Percentiles rank a stretch among this genome's conserved stretches.
phyloP scores from a whole-genome alignment of 768 basidiomycete genomes.

The Plicaturopsis crispa region DNA sequence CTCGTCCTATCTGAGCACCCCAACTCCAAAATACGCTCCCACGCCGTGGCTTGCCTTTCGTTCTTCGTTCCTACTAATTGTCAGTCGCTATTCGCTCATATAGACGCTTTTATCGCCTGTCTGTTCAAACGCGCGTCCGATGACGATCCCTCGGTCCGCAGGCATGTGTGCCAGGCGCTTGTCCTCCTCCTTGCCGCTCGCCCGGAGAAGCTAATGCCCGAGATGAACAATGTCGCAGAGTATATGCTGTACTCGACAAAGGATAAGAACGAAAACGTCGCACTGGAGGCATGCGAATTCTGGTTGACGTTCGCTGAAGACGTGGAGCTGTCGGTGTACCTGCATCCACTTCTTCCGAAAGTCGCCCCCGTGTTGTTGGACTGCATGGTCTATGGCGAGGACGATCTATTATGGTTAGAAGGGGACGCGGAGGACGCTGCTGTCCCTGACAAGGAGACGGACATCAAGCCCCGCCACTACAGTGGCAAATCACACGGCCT shows the following conservation, averaged over 20 bases:
- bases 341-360: constrained; percentile 82
- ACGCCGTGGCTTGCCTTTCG: constrained; percentile 90
- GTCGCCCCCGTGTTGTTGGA: constrained; percentile 93
- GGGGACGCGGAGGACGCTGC: constrained; percentile 83
- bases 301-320: constrained; percentile 99
- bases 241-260: constrained; percentile 99
- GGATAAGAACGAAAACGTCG: constrained; percentile 94
- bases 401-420: constrained; percentile 92
- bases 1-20: constrained; percentile 81
- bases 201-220: constrained; percentile 94
- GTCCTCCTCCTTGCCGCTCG: constrained; percentile 88
- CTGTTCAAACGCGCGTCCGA: constrained; percentile 95
- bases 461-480: constrained; percentile 96
- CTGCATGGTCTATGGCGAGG: constrained; percentile 96
- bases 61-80: constrained; percentile 86
- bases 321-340: constrained; percentile 72
- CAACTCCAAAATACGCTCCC: constrained; percentile 83
- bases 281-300: constrained; percentile 98
- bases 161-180: constrained; percentile 93
- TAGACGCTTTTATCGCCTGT: constrained; percentile 89
- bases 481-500: constrained; percentile 74
- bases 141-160: constrained; percentile 87
- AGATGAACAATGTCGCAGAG: constrained; percentile 91
- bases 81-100: constrained; percentile 83
- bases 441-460: constrained; percentile 89